Conservation (phyloP, 2,329 filamentous ascomycete genomes). For the Cryphonectria japonica region DNA sequence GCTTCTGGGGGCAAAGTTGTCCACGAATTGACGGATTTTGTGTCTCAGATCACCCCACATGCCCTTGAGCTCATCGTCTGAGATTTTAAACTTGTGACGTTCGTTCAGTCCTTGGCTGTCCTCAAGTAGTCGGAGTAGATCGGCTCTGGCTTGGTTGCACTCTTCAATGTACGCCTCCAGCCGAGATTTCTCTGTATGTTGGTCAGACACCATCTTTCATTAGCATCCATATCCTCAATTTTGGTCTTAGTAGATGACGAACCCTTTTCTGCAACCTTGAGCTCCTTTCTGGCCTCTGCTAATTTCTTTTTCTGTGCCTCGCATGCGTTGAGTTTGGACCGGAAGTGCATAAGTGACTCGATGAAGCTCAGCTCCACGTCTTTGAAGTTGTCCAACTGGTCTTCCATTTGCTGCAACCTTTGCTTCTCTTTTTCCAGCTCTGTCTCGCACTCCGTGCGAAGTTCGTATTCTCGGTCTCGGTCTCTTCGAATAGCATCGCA, state of each 20-base stretch:
- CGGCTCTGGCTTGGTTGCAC: not conserved
- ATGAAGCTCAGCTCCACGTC: too few species aligned
- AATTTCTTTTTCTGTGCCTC: not conserved
- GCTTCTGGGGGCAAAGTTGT: not conserved
- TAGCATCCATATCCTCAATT: not conserved
- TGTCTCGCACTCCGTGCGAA: not conserved
- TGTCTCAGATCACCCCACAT: slow-evolving; percentile 23
- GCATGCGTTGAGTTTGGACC: too few species aligned
- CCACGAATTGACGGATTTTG: slow-evolving; percentile 29
- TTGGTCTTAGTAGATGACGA: not conserved
- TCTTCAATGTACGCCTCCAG: not conserved
- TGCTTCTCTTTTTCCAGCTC: not conserved
- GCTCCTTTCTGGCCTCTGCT: not conserved
- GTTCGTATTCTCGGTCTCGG: not conserved
- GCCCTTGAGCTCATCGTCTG: slow-evolving; percentile 26
- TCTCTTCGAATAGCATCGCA: not conserved
- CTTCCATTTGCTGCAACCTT: not conserved
- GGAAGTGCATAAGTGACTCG: too few species aligned
- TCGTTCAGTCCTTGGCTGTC: slow-evolving; percentile 7
- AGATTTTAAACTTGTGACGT: slow-evolving; percentile 14
- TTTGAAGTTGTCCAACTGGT: not conserved
- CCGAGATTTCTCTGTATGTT: not conserved
- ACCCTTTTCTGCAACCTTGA: not conserved
- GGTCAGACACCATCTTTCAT: not conserved
- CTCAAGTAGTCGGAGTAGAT: slow-evolving; percentile 14